Evolutionary conservation across 108 stramenopile genomes (phyloP), one percentile per base, ranked within the genome.

Genomic region (Skeletonema potamos): DNA sequence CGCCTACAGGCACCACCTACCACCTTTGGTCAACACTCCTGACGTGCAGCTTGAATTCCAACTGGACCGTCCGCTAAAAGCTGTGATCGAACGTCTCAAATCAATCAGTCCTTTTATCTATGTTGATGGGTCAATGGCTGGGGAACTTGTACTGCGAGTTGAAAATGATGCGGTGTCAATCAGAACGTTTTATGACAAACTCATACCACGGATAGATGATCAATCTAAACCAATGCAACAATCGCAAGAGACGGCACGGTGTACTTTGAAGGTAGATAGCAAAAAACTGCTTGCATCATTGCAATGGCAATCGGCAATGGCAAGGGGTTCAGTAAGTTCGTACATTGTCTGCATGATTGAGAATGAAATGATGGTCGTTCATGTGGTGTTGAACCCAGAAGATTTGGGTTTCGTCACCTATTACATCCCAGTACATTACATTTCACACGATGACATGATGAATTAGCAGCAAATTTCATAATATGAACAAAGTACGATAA

Each of bases 351-450:
- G 89, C 39, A 85, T 92, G 89, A 81, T 91, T 27, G 79, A 87
- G 43, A 88, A 95, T 76, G 91, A 95, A 79, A 89, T 91, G 87
- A 43, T 95, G 70, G 86, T 91, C 26, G 66, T 95, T 18, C 91
- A 95, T 81, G 84, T 91, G 11, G 39, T 84, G 27, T 69, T 95
- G 70, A 68, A 82, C 57, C 91, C 94, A 12, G 82, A 79, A 28
- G 60, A 74, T 29, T 67, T 92, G 28, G 94, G 91, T 20, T 91
- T 91, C 46, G 89, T 95, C 20, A 92, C 91, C 24, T 92, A 92
- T 61, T 92, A 92, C 68, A 62, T 95, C 51, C 94, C 94, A 7
- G 91, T 95, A 10, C 86, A 87, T 63, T 90, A 72, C 54, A 22
- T 90, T 13, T 84, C 83, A 10, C 36, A 63, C 17, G 58, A 59